These are phyloP conservation scores for Fusarium brachygibbosum DNA, from an alignment of 2,329 filamentous ascomycete genomes.

Conservation along the genomic window DNA sequence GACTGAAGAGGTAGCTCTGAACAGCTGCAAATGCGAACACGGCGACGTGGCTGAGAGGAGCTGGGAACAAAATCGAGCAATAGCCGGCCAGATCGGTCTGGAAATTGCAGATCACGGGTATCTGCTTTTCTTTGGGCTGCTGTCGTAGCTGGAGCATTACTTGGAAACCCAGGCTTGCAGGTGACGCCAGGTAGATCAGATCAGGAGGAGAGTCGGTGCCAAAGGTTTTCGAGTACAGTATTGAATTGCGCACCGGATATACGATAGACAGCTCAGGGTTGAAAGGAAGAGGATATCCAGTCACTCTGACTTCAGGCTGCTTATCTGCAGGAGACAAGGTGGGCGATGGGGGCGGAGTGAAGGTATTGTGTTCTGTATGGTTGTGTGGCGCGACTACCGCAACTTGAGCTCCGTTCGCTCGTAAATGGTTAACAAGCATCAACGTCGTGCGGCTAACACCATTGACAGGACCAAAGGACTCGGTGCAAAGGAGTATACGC, in stretches of 20 bases:
- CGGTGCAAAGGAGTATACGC: slow-evolving; percentile 75
- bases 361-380: slow-evolving; percentile 67
- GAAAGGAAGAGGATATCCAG: slow-evolving; percentile 76
- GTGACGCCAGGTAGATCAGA: slow-evolving; percentile 77
- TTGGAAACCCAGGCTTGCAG: slow-evolving; percentile 78
- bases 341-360: slow-evolving; percentile 59
- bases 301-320: slow-evolving; percentile 68
- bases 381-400: slow-evolving; percentile 75
- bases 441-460: slow-evolving; percentile 79
- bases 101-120: slow-evolving; percentile 76
- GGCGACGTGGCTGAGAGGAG: slow-evolving; percentile 70
- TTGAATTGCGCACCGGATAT: slow-evolving; percentile 75
- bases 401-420: slow-evolving; percentile 72
- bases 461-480: slow-evolving; percentile 79
- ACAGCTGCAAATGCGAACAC: slow-evolving; percentile 73
- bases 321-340: slow-evolving; percentile 52
- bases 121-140: slow-evolving; percentile 65
- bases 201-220: slow-evolving; percentile 66
- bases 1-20: slow-evolving; percentile 75
- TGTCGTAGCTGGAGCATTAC: slow-evolving; percentile 77
- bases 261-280: slow-evolving; percentile 79
- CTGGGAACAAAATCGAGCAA: slow-evolving; percentile 76
- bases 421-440: slow-evolving; percentile 76
- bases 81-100: slow-evolving; percentile 80
- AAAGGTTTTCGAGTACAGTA: slow-evolving; percentile 72